phyloP scores from a whole-genome alignment of 441 rosid genomes.

The Sinapis alba region DNA sequence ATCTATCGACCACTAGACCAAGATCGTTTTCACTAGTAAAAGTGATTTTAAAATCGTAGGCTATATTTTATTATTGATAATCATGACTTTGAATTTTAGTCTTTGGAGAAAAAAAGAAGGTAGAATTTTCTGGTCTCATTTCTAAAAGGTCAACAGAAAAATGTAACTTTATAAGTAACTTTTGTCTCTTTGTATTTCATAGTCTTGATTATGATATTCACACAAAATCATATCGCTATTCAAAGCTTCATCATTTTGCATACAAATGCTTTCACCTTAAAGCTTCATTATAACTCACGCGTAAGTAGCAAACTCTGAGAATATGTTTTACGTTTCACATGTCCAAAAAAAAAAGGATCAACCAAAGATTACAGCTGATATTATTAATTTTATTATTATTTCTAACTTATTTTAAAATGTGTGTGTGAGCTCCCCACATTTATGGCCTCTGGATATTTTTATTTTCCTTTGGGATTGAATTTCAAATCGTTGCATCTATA shows the following conservation, averaged over 20 bases:
- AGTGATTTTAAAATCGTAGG: conserved; percentile 24
- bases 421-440: conserved; percentile 17
- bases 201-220: conserved; percentile 27
- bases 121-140: conserved; percentile 18
- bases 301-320: conserved; percentile 21
- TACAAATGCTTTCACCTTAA: conserved; percentile 31
- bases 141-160: conserved; percentile 38
- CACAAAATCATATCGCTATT: conserved; percentile 30
- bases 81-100: conserved; percentile 35
- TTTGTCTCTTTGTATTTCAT: conserved; percentile 31
- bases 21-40: conserved; percentile 27
- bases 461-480: neutral
- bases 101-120: conserved; percentile 28
- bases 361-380: neutral
- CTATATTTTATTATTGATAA: conserved; percentile 24
- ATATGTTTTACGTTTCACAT: conserved; percentile 19
- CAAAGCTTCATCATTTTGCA: conserved; percentile 40
- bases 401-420: no score
- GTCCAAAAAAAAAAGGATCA: neutral
- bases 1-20: neutral
- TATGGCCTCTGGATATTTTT: conserved; percentile 26
- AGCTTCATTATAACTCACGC: conserved; percentile 33
- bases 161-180: conserved; percentile 36
- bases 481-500: conserved; percentile 33
- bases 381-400: neutral